Evolutionary conservation across 306 rosid genomes (phyloP), one percentile per base, ranked within the genome.

Genomic region (Cucurbita argyrosperma): DNA sequence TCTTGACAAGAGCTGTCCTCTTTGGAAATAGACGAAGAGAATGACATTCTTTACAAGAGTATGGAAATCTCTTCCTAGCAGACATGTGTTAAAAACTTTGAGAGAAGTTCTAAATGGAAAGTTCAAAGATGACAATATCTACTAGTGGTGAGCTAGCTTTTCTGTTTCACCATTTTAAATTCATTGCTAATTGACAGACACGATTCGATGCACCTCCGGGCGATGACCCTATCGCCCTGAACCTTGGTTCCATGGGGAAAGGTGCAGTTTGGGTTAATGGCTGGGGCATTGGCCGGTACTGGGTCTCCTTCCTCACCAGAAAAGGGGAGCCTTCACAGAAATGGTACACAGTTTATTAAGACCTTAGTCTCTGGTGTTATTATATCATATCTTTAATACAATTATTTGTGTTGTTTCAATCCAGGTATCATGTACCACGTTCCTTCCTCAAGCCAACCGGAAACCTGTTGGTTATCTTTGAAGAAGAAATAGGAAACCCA

Each of bases 241-340:
- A 91, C 77, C 96, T 94, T 49, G 87, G 86, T 65, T 81, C 95
- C n/a, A 89, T 94, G 99, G 96, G 99, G 66, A 94, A 94, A 76
- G 97, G 99, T 60, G 77, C 79, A 61, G 85, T 74, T 69, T 94
- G 96, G 88, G 76, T 94, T 78, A 94, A 94, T 45, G 97, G 96
- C 71, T 80, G 82, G 61, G 81, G 88, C 70, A 87, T 94, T 3
- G 99, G 99, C 19, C 83, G 97, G 60, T 94, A 86, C 74, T 91
- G 99, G 99, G 85, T 85, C 72, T 89, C 97, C 66, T 89, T 88
- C 80, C 88, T 45, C 74, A 89, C 92, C 30, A 70, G 83, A 42
- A 46, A 77, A n/a, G 99, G 97, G 18, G 81, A 61, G 56, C 88
- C 96, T 82, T 90, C 97, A 46, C 99, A 94, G 77, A 85, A 79